Evolutionary conservation across 2,329 filamentous ascomycete species (phyloP).

Genomic region (Trichoderma citrinoviride): DNA sequence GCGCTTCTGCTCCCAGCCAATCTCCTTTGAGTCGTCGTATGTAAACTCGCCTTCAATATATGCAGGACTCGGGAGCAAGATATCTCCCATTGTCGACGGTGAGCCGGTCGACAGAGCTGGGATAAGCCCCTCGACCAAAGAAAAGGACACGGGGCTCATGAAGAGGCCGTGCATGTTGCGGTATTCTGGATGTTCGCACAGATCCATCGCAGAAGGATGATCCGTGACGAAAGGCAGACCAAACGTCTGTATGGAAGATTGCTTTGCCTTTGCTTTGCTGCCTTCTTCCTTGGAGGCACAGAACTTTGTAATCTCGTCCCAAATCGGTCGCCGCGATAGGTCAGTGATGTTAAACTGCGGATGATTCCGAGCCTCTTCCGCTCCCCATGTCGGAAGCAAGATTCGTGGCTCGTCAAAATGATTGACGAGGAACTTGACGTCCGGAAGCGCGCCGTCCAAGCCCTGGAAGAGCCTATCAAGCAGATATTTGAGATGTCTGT

Average conservation of each 20-base stretch:
- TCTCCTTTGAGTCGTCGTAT: constrained; percentile 43
- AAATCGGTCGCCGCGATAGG: constrained; percentile 32
- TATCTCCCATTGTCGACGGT: constrained; percentile 49
- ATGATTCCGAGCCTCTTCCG: background rate
- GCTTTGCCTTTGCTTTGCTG: background rate
- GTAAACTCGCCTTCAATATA: constrained; percentile 44
- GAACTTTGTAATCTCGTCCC: constrained; percentile 33
- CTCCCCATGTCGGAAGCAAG: constrained; percentile 30
- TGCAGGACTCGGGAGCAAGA: constrained; percentile 51
- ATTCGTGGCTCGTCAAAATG: constrained; percentile 49
- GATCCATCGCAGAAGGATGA: constrained; percentile 30
- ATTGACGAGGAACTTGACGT: constrained; percentile 46
- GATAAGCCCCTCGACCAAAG: constrained; percentile 39
- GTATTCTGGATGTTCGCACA: constrained; percentile 48
- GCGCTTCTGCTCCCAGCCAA: constrained; percentile 48
- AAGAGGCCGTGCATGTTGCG: constrained; percentile 44
- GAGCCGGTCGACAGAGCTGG: constrained; percentile 48
- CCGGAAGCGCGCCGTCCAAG: constrained; percentile 31
- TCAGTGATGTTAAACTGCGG: constrained; percentile 27
- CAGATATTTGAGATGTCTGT: constrained; percentile 33
- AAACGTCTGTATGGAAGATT: constrained; percentile 23
- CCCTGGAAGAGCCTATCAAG: constrained; percentile 35
- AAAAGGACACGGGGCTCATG: constrained; percentile 43
- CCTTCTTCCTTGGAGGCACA: constrained; percentile 27
- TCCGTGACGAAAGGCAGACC: constrained; percentile 40